Percentiles rank a stretch among this genome's conserved stretches.
Conservation (phyloP, 2,329 filamentous ascomycete genomes). For the Aureobasidium sp. region DNA sequence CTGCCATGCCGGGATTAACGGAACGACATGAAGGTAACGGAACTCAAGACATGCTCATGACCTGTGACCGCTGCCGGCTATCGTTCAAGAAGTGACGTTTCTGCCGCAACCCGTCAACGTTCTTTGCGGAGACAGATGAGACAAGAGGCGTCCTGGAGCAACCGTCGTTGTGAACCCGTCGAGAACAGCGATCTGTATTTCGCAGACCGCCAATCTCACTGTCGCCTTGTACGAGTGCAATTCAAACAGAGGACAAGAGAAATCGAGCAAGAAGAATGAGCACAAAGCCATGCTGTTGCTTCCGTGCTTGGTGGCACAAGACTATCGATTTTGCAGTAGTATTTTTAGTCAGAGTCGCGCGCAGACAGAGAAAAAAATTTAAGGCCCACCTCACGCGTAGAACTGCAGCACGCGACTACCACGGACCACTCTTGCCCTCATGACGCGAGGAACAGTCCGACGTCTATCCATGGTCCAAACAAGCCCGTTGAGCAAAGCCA, state of each 20-base stretch:
- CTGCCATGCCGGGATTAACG: conserved; percentile 3
- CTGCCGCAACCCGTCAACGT: conserved; percentile 10
- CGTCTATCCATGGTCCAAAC: background rate
- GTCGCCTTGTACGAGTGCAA: background rate
- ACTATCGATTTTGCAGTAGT: conserved; percentile 3
- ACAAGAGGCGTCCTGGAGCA: conserved; percentile 10
- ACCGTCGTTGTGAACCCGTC: background rate
- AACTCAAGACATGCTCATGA: conserved; percentile 3
- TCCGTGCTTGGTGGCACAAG: conserved; percentile 5
- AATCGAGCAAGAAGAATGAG: background rate
- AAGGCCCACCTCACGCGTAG: conserved; percentile 4
- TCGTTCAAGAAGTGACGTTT: conserved; percentile 1
- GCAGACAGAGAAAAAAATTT: background rate
- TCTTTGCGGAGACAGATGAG: conserved; percentile 10
- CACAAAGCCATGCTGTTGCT: background rate
- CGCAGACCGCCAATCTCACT: background rate
- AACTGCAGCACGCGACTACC: conserved; percentile 8
- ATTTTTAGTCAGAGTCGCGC: conserved; percentile 5
- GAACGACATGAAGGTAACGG: background rate
- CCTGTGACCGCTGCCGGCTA: background rate
- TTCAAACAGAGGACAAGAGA: background rate
- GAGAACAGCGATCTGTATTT: conserved; percentile 6
- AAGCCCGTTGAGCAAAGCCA: conserved; percentile 9
- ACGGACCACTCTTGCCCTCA: background rate
- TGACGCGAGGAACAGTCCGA: conserved; percentile 3